A percentile compares a stretch with the other conserved stretches of the same genome.
phyloP scores from a whole-genome alignment of 2,329 filamentous ascomycete species.

The Trichoderma asperellum region DNA sequence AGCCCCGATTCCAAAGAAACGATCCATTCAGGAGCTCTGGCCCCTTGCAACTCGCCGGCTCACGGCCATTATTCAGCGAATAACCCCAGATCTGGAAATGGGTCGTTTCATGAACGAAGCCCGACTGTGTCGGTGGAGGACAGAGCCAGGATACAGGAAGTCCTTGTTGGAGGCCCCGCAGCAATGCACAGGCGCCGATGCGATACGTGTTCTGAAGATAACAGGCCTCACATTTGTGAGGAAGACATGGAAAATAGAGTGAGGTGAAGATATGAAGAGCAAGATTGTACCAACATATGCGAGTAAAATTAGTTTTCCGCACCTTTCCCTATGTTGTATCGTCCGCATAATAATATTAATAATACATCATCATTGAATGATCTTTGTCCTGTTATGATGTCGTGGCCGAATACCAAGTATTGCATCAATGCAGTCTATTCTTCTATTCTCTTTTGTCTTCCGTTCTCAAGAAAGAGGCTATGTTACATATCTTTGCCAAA shows the following conservation, averaged over 20 bases:
- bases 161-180: slow-evolving; percentile 34
- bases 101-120: slow-evolving; percentile 30
- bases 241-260: slow-evolving; percentile 34
- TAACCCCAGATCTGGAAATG: background rate
- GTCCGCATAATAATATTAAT: background rate
- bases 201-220: slow-evolving; percentile 41
- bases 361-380: background rate
- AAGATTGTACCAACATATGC: background rate
- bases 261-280: background rate
- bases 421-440: background rate
- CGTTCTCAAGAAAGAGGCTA: background rate
- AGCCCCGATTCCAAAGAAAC: background rate
- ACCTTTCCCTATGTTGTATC: background rate
- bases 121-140: slow-evolving; percentile 30
- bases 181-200: slow-evolving; percentile 26
- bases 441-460: background rate
- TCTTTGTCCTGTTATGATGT: background rate
- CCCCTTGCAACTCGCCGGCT: slow-evolving; percentile 10
- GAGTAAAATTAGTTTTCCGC: background rate
- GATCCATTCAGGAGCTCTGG: background rate
- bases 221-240: slow-evolving; percentile 39
- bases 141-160: slow-evolving; percentile 34
- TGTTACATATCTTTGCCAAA: background rate
- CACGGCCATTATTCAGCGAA: background rate
- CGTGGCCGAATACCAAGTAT: background rate